phyloP scores from a whole-genome alignment of 768 basidiomycete species.

The Exidia glandulosa region DNA sequence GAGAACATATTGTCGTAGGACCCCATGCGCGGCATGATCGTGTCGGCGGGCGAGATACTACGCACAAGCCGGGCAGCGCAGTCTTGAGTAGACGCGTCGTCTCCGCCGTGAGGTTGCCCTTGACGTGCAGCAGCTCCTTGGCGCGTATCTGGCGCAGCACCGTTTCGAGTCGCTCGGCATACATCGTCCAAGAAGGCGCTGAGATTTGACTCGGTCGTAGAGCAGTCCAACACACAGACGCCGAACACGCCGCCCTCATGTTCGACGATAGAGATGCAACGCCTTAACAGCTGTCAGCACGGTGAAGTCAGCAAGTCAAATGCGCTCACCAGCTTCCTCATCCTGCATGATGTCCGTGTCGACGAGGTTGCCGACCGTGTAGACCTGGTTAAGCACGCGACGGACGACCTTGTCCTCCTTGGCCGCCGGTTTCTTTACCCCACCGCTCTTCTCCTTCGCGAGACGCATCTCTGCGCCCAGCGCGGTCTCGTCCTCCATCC shows the following conservation, averaged over 20 bases:
- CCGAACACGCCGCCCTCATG: constrained; percentile 51
- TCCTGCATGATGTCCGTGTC: constrained; percentile 87
- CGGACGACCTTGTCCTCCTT: constrained; percentile 79
- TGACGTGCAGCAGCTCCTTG: constrained; percentile 83
- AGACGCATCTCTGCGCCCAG: constrained; percentile 94
- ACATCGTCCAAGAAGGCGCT: constrained; percentile 86
- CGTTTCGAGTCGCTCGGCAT: constrained; percentile 88
- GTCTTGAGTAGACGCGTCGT: constrained; percentile 76
- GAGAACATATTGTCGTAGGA: constrained; percentile 98
- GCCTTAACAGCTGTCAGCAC: too few species aligned
- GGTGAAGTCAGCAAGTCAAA: too few species aligned
- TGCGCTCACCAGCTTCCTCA: constrained; percentile 92
- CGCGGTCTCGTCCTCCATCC: constrained; percentile 94
- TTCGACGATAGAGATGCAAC: constrained; percentile 85
- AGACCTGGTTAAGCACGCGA: constrained; percentile 86
- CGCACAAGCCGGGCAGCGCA: constrained; percentile 46
- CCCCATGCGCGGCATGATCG: constrained; percentile 94
- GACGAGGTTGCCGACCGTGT: constrained; percentile 92
- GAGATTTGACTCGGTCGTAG: constrained; percentile 91
- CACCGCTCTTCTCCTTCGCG: constrained; percentile 37
- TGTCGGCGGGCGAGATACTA: constrained; percentile 80
- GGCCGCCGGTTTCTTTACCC: constrained; percentile 27
- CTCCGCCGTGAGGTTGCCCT: constrained; percentile 77
- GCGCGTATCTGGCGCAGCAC: constrained; percentile 82
- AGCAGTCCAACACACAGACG: constrained; percentile 82